Conservation (phyloP, 352 stramenopile species). For the Pythium brachiatum region DNA sequence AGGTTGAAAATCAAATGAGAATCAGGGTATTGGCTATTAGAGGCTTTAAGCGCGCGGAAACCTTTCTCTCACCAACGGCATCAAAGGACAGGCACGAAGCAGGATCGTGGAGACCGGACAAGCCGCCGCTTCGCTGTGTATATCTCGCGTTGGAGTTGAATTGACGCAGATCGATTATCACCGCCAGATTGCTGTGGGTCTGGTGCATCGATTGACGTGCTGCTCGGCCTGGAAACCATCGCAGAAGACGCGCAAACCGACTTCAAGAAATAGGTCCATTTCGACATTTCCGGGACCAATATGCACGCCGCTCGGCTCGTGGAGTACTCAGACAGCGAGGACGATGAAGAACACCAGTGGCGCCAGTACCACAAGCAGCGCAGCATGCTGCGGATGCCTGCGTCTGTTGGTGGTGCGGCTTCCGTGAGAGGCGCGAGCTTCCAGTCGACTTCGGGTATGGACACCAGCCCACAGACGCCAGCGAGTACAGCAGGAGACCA, state of each 20-base stretch:
- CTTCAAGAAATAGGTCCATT: background rate
- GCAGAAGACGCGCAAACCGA: background rate
- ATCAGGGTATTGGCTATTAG: background rate
- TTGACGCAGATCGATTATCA: background rate
- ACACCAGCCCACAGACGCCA: background rate
- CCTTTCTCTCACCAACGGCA: conserved; percentile 20
- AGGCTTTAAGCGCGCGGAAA: conserved; percentile 21
- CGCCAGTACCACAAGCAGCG: conserved; percentile 32
- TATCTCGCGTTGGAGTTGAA: background rate
- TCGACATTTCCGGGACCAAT: background rate
- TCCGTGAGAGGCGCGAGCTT: background rate
- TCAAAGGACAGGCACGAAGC: background rate
- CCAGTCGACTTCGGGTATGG: background rate
- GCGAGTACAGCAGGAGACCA: background rate
- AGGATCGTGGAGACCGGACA: background rate
- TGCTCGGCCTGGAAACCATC: background rate
- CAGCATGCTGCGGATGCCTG: conserved; percentile 22
- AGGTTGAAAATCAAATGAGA: background rate
- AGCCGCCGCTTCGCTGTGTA: background rate
- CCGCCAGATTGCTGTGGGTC: background rate
- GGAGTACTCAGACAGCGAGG: conserved; percentile 53
- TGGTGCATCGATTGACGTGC: background rate
- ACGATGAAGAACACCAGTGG: conserved; percentile 39
- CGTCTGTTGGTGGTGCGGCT: background rate
- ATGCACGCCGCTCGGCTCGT: conserved; percentile 32